Percentiles rank a stretch among this genome's conserved stretches.
phyloP scores from a whole-genome alignment of 495 filamentous ascomycete species.

The Lentithecium fluviatile region DNA sequence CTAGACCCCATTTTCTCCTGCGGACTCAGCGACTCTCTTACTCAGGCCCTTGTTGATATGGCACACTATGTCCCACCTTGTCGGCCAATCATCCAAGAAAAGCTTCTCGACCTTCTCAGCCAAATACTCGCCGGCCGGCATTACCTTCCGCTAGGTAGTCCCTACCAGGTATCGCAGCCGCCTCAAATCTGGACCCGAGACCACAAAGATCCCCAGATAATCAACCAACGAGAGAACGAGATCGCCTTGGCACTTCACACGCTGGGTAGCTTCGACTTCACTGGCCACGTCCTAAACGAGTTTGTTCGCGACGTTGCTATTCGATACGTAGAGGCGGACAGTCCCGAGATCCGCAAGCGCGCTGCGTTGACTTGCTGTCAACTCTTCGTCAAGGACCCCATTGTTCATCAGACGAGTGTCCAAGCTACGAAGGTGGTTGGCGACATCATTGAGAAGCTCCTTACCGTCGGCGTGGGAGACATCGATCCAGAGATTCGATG shows the following conservation, averaged over 20 bases:
- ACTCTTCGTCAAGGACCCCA: constrained; percentile 91
- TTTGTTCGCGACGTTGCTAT: constrained; percentile 98
- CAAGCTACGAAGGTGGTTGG: constrained; percentile 95
- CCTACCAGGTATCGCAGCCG: constrained; percentile 61
- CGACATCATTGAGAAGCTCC: constrained; percentile 92
- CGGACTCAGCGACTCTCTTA: constrained; percentile 85
- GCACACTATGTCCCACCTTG: constrained; percentile 97
- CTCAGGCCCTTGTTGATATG: constrained; percentile 95
- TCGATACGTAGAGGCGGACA: constrained; percentile 94
- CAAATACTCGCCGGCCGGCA: constrained; percentile 87
- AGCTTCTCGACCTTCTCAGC: constrained; percentile 90
- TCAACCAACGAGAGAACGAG: constrained; percentile 78
- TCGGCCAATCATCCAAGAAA: constrained; percentile 87
- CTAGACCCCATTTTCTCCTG: constrained; percentile 97
- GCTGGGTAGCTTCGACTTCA: constrained; percentile 94
- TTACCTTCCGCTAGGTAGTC: constrained; percentile 88
- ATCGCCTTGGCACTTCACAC: constrained; percentile 90
- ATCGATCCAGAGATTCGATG: constrained; percentile 82
- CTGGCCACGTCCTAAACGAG: constrained; percentile 90
- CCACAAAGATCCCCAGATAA: constrained; percentile 68
- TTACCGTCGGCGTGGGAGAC: constrained; percentile 93
- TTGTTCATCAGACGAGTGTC: constrained; percentile 94
- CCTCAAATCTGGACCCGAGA: constrained; percentile 78
- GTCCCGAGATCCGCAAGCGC: constrained; percentile 88
- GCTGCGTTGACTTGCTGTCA: constrained; percentile 97